phyloP scores from a whole-genome alignment of 2,329 filamentous ascomycete species.

The Phialocephala subalpina region DNA sequence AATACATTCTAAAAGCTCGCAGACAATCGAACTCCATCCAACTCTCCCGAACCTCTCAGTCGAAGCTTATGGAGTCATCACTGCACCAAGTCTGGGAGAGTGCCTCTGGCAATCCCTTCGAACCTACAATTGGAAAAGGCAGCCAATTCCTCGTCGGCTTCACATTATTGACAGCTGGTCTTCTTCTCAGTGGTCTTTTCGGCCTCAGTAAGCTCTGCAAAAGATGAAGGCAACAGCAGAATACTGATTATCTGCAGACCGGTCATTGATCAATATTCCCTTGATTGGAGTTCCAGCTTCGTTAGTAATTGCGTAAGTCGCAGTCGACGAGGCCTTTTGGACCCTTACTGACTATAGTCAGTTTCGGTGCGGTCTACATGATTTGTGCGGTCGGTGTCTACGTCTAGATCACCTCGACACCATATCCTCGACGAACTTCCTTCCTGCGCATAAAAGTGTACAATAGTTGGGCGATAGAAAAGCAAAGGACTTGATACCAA shows the following conservation, averaged over 20 bases:
- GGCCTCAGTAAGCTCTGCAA: constrained; percentile 74
- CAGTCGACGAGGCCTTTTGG: constrained; percentile 8
- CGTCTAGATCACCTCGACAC: constrained; percentile 64
- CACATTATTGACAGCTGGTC: constrained; percentile 73
- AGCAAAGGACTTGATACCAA: constrained; percentile 35
- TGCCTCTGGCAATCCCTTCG: constrained; percentile 85
- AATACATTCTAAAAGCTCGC: not conserved
- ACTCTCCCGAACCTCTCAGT: not conserved
- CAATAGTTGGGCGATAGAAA: constrained; percentile 42
- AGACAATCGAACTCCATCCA: not conserved
- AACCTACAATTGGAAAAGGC: constrained; percentile 80
- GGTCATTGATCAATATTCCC: constrained; percentile 78
- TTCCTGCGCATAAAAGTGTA: constrained; percentile 40
- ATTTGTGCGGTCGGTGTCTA: constrained; percentile 99
- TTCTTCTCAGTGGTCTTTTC: constrained; percentile 80
- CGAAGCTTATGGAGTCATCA: constrained; percentile 75
- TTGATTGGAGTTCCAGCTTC: constrained; percentile 87
- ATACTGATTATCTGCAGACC: constrained; percentile 63
- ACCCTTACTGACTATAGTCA: constrained; percentile 48
- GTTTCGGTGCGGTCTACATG: constrained; percentile 96
- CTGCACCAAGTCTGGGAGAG: constrained; percentile 93
- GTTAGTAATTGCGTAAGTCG: constrained; percentile 83
- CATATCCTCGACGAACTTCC: constrained; percentile 35
- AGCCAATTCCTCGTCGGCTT: constrained; percentile 86
- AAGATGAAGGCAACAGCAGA: not conserved